These are phyloP conservation scores for Russula griseocarnosa DNA, from an alignment of 768 basidiomycete species.

Conservation along the genomic window DNA sequence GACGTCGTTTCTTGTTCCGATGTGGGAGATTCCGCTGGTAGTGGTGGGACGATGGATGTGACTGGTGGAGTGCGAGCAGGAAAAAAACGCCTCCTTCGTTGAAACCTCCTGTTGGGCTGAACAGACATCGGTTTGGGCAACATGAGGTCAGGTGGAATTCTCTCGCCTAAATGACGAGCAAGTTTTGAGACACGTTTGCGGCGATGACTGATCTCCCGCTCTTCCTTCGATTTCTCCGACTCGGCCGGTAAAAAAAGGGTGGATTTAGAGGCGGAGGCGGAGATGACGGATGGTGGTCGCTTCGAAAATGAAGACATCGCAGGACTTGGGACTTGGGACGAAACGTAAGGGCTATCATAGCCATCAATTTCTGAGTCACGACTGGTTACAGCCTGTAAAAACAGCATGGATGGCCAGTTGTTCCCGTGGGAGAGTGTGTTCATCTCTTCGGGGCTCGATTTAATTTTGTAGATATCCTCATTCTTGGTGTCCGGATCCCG, in stretches of 20 bases:
- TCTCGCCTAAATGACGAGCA: slow-evolving; percentile 20
- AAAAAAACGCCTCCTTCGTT: neutral
- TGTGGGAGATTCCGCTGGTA: neutral
- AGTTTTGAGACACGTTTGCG: slow-evolving; percentile 27
- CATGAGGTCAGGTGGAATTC: slow-evolving; percentile 19
- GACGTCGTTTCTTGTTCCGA: neutral
- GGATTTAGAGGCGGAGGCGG: slow-evolving; percentile 5
- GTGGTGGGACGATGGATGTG: neutral
- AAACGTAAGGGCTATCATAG: neutral
- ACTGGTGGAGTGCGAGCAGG: neutral
- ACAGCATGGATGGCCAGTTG: neutral
- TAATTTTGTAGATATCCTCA: neutral
- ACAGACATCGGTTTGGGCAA: neutral
- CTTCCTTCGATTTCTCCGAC: slow-evolving; percentile 13
- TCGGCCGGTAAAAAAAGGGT: neutral
- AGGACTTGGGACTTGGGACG: neutral
- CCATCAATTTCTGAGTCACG: neutral
- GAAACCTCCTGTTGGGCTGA: neutral
- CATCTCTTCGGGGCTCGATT: neutral
- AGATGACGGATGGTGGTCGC: slow-evolving; percentile 13
- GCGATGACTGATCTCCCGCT: slow-evolving; percentile 9
- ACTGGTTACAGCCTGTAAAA: neutral
- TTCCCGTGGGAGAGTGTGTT: neutral
- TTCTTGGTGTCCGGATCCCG: slow-evolving; percentile 1
- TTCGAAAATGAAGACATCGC: neutral